Conservation (phyloP, 495 filamentous ascomycete species). For the Penicillium waksmanii region DNA sequence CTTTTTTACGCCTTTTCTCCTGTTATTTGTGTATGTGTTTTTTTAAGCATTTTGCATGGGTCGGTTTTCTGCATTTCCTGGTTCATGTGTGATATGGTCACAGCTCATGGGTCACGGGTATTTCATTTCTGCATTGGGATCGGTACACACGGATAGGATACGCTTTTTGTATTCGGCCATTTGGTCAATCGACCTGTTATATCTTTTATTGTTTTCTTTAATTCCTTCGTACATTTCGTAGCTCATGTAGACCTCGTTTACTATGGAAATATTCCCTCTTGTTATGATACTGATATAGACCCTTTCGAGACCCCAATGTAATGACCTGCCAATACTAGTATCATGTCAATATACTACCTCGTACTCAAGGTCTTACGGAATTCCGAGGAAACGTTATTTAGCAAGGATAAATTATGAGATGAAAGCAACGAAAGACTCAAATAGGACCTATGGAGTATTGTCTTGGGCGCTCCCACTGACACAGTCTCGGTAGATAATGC, state of each 20-base stretch:
- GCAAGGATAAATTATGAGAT: too few species aligned
- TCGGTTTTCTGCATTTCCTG: constrained; percentile 21
- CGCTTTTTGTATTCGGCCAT: constrained; percentile 16
- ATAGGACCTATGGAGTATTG: too few species aligned
- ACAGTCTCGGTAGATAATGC: too few species aligned
- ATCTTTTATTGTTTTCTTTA: constrained; percentile 1
- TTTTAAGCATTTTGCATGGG: constrained; percentile 28
- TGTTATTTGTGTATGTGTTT: constrained; percentile 7
- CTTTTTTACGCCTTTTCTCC: constrained; percentile 2
- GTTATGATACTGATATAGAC: background rate
- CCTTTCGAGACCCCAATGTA: background rate
- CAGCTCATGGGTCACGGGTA: constrained; percentile 10
- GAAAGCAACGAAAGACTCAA: too few species aligned
- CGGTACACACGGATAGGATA: constrained; percentile 28
- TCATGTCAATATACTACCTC: background rate
- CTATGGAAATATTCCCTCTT: background rate
- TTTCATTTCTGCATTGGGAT: constrained; percentile 30
- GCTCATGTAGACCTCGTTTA: background rate
- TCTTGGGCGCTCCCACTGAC: too few species aligned
- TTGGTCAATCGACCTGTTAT: constrained; percentile 19
- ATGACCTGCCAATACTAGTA: background rate
- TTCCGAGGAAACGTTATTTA: too few species aligned
- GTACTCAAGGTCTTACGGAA: too few species aligned
- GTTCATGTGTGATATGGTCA: constrained; percentile 12
- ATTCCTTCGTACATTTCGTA: background rate